Base-by-base conservation (phyloP, 352 stramenopile species). In the Pythium brachiatum region DNA sequence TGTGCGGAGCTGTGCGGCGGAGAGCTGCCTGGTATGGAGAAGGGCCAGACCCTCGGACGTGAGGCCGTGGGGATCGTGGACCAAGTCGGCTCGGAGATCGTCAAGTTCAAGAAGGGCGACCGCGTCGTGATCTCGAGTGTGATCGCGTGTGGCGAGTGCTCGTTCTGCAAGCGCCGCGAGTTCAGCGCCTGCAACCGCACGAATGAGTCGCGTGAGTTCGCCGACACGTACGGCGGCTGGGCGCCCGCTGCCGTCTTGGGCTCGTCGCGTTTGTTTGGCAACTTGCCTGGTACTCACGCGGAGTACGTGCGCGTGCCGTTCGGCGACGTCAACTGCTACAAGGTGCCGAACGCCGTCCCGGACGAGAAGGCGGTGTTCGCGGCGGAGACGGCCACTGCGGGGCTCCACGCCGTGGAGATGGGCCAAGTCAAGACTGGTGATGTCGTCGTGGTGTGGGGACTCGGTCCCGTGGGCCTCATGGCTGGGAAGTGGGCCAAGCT, bases 241-340 rank as follows among this genome's bases (percentile, higher is more conserved):
- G 79, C 81, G 21, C 75, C 79, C 15, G 79, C 79, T 12, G 81
- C 81, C 3, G 65, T 92, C 32, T 85, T 91, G 23, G 84, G 84
- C 2, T 73, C 66, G 27, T 79, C 74, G 3, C 72, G 73, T 6
- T 62, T 89, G 72, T 47, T 83, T 27, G 78, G 75, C 60, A 86
- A 84, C 53, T 62, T 89, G 5, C 81, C 82, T 0, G 85, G 85
- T 50, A 76, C 81, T 23, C 79, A 91, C 55, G 85, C 85, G 8
- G 79, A 94, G 74, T 92, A 75, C 47, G 79, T 92, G 15, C 79
- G 83, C 23, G 84, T 94, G 61, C 84, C 84, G 3, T 89, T 84
- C 44, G 84, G 64, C 4, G 84, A 94, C 29, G 52, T 76, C 23
- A 94, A 90, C 70, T 89, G 81, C 62, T 81, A 80, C 60, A 80